A percentile compares a stretch with the other conserved stretches of the same genome.
phyloP scores from a whole-genome alignment of 1,284 basidiomycete species.

The Termitomyces sp. region DNA sequence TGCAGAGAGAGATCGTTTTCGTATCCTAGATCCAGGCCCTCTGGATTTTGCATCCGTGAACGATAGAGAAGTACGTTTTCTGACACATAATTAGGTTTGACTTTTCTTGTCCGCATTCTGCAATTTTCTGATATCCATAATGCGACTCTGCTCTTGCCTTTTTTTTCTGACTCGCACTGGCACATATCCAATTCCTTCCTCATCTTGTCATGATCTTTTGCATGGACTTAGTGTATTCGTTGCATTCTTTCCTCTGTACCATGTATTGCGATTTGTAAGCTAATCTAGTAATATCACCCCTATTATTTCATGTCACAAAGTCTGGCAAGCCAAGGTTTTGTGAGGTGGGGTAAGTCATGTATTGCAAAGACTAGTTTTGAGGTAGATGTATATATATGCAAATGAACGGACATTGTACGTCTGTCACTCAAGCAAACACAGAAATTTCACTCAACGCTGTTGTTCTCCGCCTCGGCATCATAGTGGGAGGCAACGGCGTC shows the following conservation, averaged over 20 bases:
- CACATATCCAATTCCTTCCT: neutral
- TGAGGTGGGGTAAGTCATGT: neutral
- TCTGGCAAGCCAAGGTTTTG: neutral
- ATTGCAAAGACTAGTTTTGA: conserved; percentile 1
- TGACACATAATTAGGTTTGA: conserved; percentile 10
- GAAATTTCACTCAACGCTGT: conserved; percentile 10
- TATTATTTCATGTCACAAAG: neutral
- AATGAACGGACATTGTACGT: neutral
- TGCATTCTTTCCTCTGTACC: conserved; percentile 6
- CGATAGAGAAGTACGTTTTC: conserved; percentile 26
- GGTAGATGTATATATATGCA: neutral
- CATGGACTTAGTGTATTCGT: conserved; percentile 12
- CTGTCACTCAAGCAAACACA: neutral
- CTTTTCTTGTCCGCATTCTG: neutral
- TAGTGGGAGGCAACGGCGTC: conserved; percentile 29
- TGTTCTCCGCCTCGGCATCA: conserved; percentile 6
- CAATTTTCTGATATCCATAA: neutral
- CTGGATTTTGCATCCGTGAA: conserved; percentile 51
- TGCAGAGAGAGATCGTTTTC: conserved; percentile 58
- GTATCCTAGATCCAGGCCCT: conserved; percentile 61
- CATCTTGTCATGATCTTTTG: conserved; percentile 3
- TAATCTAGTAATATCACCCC: conserved; percentile 12
- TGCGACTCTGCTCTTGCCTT: conserved; percentile 9
- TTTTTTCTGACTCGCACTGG: conserved; percentile 8
- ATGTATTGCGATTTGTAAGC: conserved; percentile 2